Evolutionary conservation across 2,329 filamentous ascomycete genomes (phyloP).

Genomic region (Tolypocladium paradoxum): DNA sequence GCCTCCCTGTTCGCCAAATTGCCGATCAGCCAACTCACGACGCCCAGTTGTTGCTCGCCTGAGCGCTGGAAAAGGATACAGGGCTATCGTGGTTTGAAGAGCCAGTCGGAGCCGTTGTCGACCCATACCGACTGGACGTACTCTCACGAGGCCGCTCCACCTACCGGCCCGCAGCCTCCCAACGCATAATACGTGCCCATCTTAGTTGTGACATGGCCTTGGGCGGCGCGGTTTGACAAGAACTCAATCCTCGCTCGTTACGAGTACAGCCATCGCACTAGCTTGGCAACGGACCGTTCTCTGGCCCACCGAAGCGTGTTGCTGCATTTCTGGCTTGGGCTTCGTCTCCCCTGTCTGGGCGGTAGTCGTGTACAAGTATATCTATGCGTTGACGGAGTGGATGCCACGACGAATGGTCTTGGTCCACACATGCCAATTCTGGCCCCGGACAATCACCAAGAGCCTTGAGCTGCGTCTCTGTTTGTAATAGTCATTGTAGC

Average conservation of each 20-base stretch:
- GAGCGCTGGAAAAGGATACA: not conserved
- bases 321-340: not conserved
- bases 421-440: not conserved
- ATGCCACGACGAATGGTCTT: not conserved
- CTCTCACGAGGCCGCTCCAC: not conserved
- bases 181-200: conserved; percentile 1
- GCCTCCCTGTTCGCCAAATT: not conserved
- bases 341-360: not conserved
- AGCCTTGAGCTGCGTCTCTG: not conserved
- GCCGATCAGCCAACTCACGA: not conserved
- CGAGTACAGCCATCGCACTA: conserved; percentile 1
- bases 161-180: not conserved
- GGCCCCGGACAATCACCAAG: not conserved
- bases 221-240: not conserved
- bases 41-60: not conserved
- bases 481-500: not conserved
- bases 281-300: not conserved
- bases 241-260: conserved; percentile 3
- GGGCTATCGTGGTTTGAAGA: not conserved
- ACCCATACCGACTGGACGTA: not conserved
- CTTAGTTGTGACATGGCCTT: conserved; percentile 2
- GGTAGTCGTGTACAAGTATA: not conserved
- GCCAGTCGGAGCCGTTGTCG: conserved; percentile 2
- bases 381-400: not conserved
- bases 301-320: not conserved